Conservation (phyloP, 345 rosid genomes). For the Bruguiera sexangula region DNA sequence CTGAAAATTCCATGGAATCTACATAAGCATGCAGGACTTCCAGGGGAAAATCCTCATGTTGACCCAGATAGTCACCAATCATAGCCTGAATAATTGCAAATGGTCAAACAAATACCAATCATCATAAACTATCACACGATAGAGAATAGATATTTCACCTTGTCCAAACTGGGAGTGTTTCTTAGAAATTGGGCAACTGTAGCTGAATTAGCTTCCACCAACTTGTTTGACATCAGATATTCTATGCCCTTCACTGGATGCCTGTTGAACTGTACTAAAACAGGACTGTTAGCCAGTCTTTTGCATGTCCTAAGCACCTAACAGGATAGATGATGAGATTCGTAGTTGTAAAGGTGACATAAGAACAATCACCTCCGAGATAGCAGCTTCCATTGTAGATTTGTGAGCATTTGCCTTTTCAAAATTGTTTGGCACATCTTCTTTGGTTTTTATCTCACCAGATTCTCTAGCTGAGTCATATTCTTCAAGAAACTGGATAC, state of each 20-base stretch:
- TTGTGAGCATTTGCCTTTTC: slow-evolving; percentile 98
- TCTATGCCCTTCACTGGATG: slow-evolving; percentile 71
- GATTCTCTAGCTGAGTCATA: slow-evolving; percentile 36
- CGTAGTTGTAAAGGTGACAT: background rate
- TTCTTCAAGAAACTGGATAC: slow-evolving; percentile 38
- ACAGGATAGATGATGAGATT: slow-evolving; percentile 3
- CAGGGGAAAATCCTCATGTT: slow-evolving; percentile 94
- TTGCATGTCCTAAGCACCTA: slow-evolving; percentile 5
- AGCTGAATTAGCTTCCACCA: slow-evolving; percentile 70
- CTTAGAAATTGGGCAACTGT: slow-evolving; percentile 88
- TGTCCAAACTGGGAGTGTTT: slow-evolving; percentile 65
- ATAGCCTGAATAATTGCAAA: slow-evolving; percentile 59
- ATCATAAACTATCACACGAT: slow-evolving; percentile 15
- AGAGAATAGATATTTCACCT: slow-evolving; percentile 47
- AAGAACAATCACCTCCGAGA: slow-evolving; percentile 57
- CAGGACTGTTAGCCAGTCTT: slow-evolving; percentile 21
- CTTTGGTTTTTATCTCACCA: slow-evolving; percentile 50
- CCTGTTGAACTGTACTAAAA: slow-evolving; percentile 83
- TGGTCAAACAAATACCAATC: slow-evolving; percentile 29
- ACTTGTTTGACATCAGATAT: slow-evolving; percentile 68
- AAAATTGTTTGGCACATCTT: slow-evolving; percentile 71
- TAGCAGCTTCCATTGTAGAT: slow-evolving; percentile 87
- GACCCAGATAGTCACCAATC: slow-evolving; percentile 96
- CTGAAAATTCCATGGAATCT: slow-evolving; percentile 82
- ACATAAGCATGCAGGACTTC: slow-evolving; percentile 98